Evolutionary conservation across 192 early-diverging fungal genomes (phyloP), one percentile per base, ranked within the genome.

Genomic region (Podila horticola): DNA sequence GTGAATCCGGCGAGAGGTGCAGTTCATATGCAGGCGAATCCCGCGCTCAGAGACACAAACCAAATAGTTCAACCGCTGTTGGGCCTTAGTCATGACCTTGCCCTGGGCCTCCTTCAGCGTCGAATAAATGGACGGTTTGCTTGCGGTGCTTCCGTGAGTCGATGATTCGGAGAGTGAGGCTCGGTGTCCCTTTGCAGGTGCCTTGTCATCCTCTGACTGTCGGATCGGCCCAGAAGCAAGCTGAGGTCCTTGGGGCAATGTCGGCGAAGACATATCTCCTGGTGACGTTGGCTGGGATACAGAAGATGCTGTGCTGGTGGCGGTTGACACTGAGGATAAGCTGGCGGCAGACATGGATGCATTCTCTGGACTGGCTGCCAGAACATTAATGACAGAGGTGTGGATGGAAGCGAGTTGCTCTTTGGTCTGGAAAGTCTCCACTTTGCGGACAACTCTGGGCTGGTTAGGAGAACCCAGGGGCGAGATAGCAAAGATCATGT

Each of bases 21-120:
- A 79, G 66, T 79, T 79, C 76, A 79, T 79, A 58, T 79, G 76
- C 4, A 79, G 59, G 24, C 76, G 76, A 51, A 79, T 45, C 6
- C 70, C 66, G 20, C 57, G 57, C n/a, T 79, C 65, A 20, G 76
- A 72, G 41, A 79, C 66, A 29, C 64, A 63, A 51, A 79, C 70
- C 10, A 79, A 49, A 50, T 79, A 79, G 30, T 79, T 71, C 29
- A 79, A 61, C 24, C 76, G 58, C 30, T 79, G 76, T 0, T 79
- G 69, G 1, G 76, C 76, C 38, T 68, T 79, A 4, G 59, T 52
- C 70, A 72, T 68, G 36, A 72, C 68, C 49, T 72, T 79, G 1
- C 41, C 76, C 36, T 79, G 76, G 12, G 66, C 70, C 12, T 79
- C 70, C 49, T 64, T 72, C 30, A 45, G 57, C 2, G 76, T 64